Evolutionary conservation across 352 stramenopile species (phyloP), one percentile per base, ranked within the genome.

Genomic region (Pythium phragmiticola): DNA sequence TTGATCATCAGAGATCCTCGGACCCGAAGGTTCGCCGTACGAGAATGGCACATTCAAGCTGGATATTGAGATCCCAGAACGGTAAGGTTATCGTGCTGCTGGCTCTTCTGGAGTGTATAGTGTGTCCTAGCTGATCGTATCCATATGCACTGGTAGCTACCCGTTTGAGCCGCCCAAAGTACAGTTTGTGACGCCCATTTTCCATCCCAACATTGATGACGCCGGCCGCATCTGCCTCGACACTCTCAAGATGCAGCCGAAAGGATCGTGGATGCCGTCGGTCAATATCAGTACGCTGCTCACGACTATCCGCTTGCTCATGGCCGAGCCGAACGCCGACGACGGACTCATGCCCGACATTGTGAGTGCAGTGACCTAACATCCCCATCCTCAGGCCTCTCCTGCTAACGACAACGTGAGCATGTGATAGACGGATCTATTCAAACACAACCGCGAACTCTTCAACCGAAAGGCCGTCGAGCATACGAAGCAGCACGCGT

Each of bases 261-360:
- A 94, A 76, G 90, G 90, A 11, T 96, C 88, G 23, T 97, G 90
- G 90, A 75, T 92, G 26, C 89, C 90, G n/a, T 96, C 87, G 1
- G 90, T 97, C 28, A 97, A 97, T 66, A 91, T 97, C 51, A 88
- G 83, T 50, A 97, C 89, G 17, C 67, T 97, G 57, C 69, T 97
- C 26, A 96, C 90, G 9, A 96, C 88, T 0, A 95, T 97, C 66
- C 84, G 90, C 7, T 65, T 96, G 61, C 76, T 97, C n/a, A 94
- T 97, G 80, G 87, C 82, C 12, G 87, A 96, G 60, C 89, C 90
- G 9, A 97, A 97, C 64, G 87, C 88, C 8, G 89, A 97, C 60
- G 90, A 97, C 57, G 88, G 90, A 0, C 70, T 97, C 49, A 96
- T 97, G 86, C 83, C 90, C 1, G 90, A 97, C 16, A 94, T 93